Evolutionary conservation across 331 rosid genomes (phyloP).

Genomic region (Acacia concinna): DNA sequence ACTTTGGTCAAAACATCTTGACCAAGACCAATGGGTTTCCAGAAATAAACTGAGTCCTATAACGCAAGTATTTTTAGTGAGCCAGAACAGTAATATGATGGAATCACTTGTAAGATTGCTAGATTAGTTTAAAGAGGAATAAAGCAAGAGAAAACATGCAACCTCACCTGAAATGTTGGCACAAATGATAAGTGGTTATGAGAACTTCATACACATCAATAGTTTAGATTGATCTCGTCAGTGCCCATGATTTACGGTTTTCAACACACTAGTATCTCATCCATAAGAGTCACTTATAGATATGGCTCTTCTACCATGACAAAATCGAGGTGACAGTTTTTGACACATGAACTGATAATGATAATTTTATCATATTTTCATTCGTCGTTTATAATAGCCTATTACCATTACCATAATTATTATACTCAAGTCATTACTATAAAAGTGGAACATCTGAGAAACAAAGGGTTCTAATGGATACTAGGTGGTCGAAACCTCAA

Average conservation of each 20-base stretch:
- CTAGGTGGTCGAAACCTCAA: slow-evolving; percentile 56
- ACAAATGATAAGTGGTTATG: slow-evolving; percentile 10
- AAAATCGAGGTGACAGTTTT: slow-evolving; percentile 2
- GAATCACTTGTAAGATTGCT: neutral
- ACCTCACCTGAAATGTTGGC: slow-evolving; percentile 14
- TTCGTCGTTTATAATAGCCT: neutral
- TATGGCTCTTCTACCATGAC: slow-evolving; percentile 9
- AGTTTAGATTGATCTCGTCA: neutral
- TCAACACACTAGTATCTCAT: slow-evolving; percentile 6
- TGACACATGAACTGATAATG: neutral
- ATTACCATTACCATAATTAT: slow-evolving; percentile 3
- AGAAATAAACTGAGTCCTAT: neutral
- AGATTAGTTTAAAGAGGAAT: neutral
- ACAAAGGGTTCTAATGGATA: slow-evolving; percentile 42
- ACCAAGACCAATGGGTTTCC: neutral
- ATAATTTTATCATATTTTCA: slow-evolving; percentile 8
- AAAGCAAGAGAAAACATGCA: neutral
- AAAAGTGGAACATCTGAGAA: slow-evolving; percentile 33
- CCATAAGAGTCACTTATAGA: slow-evolving; percentile 8
- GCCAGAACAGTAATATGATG: neutral
- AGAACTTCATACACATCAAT: slow-evolving; percentile 12
- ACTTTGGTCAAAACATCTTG: neutral
- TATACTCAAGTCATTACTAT: slow-evolving; percentile 26
- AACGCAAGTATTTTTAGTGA: neutral
- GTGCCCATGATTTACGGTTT: slow-evolving; percentile 1